Conservation (phyloP, 352 stramenopile species). For the Globisporangium yorkense region DNA sequence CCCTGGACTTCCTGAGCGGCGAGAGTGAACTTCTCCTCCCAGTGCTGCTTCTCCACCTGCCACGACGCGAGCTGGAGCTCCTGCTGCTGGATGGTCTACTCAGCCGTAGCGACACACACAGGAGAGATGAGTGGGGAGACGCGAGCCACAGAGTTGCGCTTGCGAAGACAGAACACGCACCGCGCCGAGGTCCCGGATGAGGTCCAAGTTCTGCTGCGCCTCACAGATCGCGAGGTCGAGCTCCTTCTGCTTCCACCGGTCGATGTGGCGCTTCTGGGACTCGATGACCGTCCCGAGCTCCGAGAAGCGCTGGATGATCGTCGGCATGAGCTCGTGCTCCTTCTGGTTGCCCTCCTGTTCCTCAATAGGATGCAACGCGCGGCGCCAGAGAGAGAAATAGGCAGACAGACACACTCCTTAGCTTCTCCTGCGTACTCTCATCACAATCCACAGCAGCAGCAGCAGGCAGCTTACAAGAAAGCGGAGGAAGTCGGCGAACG, state of each 20-base stretch:
- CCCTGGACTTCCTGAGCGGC: constrained; percentile 47
- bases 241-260: constrained; percentile 83
- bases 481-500: constrained; percentile 75
- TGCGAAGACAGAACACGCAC: constrained; percentile 14
- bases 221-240: constrained; percentile 74
- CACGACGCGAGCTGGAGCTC: constrained; percentile 47
- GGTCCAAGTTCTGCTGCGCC: constrained; percentile 53
- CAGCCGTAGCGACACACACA: not conserved
- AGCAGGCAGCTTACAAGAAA: constrained; percentile 53
- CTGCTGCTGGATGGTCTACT: constrained; percentile 49
- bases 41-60: constrained; percentile 62
- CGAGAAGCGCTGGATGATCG: constrained; percentile 71
- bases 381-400: constrained; percentile 17
- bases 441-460: not conserved
- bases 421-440: constrained; percentile 1
- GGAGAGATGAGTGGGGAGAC: not conserved
- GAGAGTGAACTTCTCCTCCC: constrained; percentile 75
- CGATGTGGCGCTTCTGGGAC: constrained; percentile 81
- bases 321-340: constrained; percentile 67
- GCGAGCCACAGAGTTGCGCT: not conserved
- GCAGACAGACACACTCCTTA: constrained; percentile 28
- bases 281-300: constrained; percentile 78
- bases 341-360: constrained; percentile 77
- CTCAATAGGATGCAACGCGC: constrained; percentile 25
- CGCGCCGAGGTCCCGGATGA: constrained; percentile 47